Evolutionary conservation across 2,329 filamentous ascomycete species (phyloP).

Genomic region (Monosporascus cannonballus): DNA sequence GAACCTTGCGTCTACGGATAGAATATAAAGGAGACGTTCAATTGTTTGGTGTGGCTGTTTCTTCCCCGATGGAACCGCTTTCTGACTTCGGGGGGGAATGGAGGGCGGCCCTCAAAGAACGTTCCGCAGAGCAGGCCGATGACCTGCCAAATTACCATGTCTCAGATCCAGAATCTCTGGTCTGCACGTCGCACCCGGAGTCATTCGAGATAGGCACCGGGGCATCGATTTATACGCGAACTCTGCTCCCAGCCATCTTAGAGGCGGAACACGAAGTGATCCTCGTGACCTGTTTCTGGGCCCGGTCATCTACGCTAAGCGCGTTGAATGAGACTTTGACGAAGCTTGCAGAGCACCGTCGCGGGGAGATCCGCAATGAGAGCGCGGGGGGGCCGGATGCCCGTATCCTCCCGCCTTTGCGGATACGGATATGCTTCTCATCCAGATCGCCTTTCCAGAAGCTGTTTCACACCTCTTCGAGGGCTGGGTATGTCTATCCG

Average conservation of each 20-base stretch:
- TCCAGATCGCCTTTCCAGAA: slow-evolving; percentile 69
- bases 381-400: slow-evolving; percentile 7
- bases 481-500: slow-evolving; percentile 55
- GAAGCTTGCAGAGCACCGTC: slow-evolving; percentile 45
- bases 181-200: slow-evolving; percentile 40
- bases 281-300: slow-evolving; percentile 81
- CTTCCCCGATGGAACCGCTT: slow-evolving; percentile 10
- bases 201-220: slow-evolving; percentile 53
- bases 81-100: slow-evolving; percentile 17
- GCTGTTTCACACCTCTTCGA: slow-evolving; percentile 62
- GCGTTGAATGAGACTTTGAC: slow-evolving; percentile 52
- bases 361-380: slow-evolving; percentile 30
- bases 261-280: slow-evolving; percentile 59
- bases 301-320: slow-evolving; percentile 54
- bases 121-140: slow-evolving; percentile 3
- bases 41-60: not conserved
- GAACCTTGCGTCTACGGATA: too few species aligned
- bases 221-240: slow-evolving; percentile 45
- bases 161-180: slow-evolving; percentile 36
- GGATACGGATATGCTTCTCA: slow-evolving; percentile 71
- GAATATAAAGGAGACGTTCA: not conserved
- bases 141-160: slow-evolving; percentile 46
- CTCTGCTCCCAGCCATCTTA: slow-evolving; percentile 56
- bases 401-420: slow-evolving; percentile 32
- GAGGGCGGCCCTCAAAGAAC: slow-evolving; percentile 11